Conservation (phyloP, 2,329 filamentous ascomycete genomes). For the Fusarium floridanum region DNA sequence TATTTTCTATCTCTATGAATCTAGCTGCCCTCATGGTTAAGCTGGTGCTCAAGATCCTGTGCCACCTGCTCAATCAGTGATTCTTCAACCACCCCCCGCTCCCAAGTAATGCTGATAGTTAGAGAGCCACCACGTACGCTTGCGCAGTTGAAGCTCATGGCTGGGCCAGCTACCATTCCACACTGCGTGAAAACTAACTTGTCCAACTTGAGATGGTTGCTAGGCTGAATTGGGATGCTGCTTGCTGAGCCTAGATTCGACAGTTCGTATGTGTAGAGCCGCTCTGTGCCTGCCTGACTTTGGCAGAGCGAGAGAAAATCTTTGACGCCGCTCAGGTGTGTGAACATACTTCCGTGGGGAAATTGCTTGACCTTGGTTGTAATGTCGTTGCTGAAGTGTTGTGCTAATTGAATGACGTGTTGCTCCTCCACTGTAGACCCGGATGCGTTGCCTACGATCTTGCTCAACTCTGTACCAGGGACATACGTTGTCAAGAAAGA, state of each 20-base stretch:
- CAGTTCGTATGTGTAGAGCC: conserved; percentile 19
- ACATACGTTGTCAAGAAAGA: conserved; percentile 13
- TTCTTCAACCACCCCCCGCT: conserved; percentile 10
- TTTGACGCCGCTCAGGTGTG: neutral
- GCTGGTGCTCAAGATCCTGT: neutral
- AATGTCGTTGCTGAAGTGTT: conserved; percentile 1
- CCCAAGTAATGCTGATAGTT: conserved; percentile 20
- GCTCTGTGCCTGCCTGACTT: neutral
- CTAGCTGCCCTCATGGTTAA: neutral
- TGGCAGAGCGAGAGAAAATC: neutral
- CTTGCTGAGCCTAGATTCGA: conserved; percentile 21
- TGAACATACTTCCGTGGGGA: conserved; percentile 13
- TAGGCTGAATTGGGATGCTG: accelerated
- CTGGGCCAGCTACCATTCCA: conserved; percentile 18
- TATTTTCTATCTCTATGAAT: neutral
- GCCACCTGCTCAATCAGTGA: conserved; percentile 2
- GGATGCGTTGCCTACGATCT: neutral
- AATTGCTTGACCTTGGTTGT: neutral
- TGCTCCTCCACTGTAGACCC: neutral
- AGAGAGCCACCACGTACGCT: conserved; percentile 12
- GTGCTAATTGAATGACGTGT: conserved; percentile 2
- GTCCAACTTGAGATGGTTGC: neutral
- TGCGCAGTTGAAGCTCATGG: conserved; percentile 22
- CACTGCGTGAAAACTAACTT: conserved; percentile 23
- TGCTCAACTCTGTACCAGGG: neutral